Evolutionary conservation across 306 rosid species (phyloP).

Genomic region (Albizia julibrissin): DNA sequence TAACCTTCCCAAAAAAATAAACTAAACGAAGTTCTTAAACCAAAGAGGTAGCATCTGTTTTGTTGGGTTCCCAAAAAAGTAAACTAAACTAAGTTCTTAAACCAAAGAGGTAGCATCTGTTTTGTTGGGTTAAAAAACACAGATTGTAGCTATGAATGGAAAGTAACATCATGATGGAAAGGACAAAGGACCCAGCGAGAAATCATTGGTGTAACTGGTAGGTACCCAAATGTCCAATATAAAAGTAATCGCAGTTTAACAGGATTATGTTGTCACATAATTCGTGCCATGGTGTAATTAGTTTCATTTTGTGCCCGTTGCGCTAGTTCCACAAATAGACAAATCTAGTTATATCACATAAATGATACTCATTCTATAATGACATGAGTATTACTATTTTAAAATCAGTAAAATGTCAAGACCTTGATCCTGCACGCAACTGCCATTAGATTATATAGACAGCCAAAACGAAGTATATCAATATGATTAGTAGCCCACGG

Average conservation of each 20-base stretch:
- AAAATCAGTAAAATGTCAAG: background rate
- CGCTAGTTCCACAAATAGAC: background rate
- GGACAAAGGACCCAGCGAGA: background rate
- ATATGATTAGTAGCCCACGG: conserved; percentile 60
- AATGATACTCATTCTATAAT: background rate
- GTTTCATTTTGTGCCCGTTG: background rate
- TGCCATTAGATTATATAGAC: conserved; percentile 12
- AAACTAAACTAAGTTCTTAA: too few relatives aligned
- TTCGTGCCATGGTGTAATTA: background rate
- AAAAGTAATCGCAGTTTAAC: background rate
- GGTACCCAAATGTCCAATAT: background rate
- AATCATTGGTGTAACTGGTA: background rate
- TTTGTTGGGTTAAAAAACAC: too few relatives aligned
- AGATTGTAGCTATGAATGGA: background rate
- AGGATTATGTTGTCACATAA: background rate
- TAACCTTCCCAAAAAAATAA: too few relatives aligned
- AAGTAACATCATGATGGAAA: background rate
- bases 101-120: too few relatives aligned
- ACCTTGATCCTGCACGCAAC: background rate
- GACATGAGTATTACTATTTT: background rate
- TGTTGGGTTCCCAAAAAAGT: background rate
- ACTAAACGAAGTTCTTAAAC: too few relatives aligned
- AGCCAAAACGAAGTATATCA: background rate
- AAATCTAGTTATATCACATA: background rate
- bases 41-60: too few relatives aligned